Evolutionary conservation across 164 flowering plant genomes (phyloP), one percentile per base, ranked within the genome.

Genomic region (Houttuynia cordata): DNA sequence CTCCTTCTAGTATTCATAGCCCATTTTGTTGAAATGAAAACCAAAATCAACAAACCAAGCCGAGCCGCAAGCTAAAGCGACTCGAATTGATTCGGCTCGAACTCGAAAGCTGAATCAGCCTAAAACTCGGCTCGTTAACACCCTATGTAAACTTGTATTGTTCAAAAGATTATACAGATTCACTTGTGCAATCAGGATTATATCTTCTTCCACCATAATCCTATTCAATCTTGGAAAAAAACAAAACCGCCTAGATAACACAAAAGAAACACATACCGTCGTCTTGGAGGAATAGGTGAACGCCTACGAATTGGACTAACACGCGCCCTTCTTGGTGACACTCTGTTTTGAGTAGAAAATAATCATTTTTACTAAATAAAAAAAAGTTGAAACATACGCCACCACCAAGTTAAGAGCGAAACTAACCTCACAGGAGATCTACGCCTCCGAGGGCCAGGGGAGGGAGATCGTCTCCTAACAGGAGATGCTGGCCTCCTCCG

Each of bases 271-370:
- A 54, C 34, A 10, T 80, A 92, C 98, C 98, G 86, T 51, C 94
- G 91, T 68, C 96, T 86, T 37, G 77, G 77, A 60, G 92, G 86
- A 62, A 65, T 68, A 19, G 98, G 98, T 61, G 97, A 89, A 24
- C 92, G 87, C 66, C 83, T 85, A 10, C 96, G 94, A 25, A 82
- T 57, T 20, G 98, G 98, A 73, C 98, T 87, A 23, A 94, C 95
- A 66, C 88, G 96, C 24, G 74, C 59, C 70, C 96, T 86, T 67
- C 90, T 73, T 0, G 91, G 90, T 67, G 96, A 83, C 54, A 52
- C 74, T 79, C 87, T 86, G 55, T 24, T 54, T 14, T 20, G 9
- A 19, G 21, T 54, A 54, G 24, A 45, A 45, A 17, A 2, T 45
- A 12, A 3, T 45, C 17, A 45, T 12, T 7, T 12, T 2, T 14